A percentile compares a stretch with the other conserved stretches of the same genome.
Evolutionary conservation across 2,329 filamentous ascomycete species (phyloP).

Genomic region (Hymenoscyphus infarciens): DNA sequence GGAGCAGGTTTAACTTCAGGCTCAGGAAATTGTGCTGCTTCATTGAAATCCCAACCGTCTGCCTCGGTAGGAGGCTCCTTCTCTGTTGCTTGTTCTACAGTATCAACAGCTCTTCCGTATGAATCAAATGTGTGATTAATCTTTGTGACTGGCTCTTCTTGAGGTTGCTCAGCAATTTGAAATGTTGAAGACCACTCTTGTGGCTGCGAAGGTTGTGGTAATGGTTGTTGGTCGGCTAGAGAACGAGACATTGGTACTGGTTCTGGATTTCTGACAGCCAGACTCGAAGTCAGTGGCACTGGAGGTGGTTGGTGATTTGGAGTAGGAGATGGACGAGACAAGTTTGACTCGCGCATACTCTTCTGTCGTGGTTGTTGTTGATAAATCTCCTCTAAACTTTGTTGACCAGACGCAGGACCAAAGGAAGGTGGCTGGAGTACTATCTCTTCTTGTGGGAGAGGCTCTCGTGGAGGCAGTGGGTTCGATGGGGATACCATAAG

Average conservation of each 20-base stretch:
- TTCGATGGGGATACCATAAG: slow-evolving; percentile 66
- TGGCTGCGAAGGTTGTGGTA: slow-evolving; percentile 40
- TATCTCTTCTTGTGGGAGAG: slow-evolving; percentile 57
- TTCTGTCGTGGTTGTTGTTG: slow-evolving; percentile 48
- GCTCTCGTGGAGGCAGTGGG: slow-evolving; percentile 61
- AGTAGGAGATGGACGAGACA: slow-evolving; percentile 48
- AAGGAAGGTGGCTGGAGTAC: slow-evolving; percentile 47
- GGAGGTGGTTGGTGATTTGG: slow-evolving; percentile 59
- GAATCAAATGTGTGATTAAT: slow-evolving; percentile 56
- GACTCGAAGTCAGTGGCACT: slow-evolving; percentile 40
- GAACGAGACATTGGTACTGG: slow-evolving; percentile 45
- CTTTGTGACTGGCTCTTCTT: slow-evolving; percentile 55
- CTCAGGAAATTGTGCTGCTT: slow-evolving; percentile 61
- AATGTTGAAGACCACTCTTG: slow-evolving; percentile 37
- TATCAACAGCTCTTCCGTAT: slow-evolving; percentile 49
- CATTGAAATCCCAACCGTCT: slow-evolving; percentile 93
- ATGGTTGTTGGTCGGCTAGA: slow-evolving; percentile 45
- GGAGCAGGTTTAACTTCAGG: slow-evolving; percentile 47
- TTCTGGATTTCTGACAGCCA: slow-evolving; percentile 41
- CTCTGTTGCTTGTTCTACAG: slow-evolving; percentile 38
- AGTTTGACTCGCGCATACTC: slow-evolving; percentile 51
- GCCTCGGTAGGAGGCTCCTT: slow-evolving; percentile 50
- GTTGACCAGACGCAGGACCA: slow-evolving; percentile 42
- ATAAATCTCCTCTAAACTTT: slow-evolving; percentile 33
- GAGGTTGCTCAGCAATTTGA: slow-evolving; percentile 29